These are phyloP conservation scores for Crithidia sp. DNA, from an alignment of 208 protist genomes.

Conservation along the genomic window DNA sequence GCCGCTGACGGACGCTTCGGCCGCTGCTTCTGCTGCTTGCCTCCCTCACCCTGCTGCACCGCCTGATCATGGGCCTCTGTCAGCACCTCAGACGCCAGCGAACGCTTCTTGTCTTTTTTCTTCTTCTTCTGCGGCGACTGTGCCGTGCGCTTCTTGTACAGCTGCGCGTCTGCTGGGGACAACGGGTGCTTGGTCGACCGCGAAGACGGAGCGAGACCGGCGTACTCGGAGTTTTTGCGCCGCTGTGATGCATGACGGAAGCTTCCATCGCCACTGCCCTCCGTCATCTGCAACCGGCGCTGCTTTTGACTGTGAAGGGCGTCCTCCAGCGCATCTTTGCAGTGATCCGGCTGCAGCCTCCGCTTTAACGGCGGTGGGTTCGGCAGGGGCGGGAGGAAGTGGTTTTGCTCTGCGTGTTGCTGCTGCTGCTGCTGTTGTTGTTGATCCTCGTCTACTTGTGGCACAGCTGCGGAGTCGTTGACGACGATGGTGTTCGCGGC, in stretches of 20 bases:
- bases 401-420: neutral
- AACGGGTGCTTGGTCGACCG: constrained; percentile 16
- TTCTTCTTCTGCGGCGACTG: neutral
- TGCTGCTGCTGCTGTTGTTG: neutral
- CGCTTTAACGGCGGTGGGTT: neutral
- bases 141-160: constrained; percentile 10
- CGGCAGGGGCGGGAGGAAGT: neutral
- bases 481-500: neutral
- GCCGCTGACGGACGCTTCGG: neutral
- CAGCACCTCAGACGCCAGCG: no score
- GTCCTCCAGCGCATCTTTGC: neutral
- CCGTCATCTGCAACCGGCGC: constrained; percentile 7
- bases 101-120: neutral
- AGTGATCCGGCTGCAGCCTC: neutral
- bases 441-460: no score
- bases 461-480: no score
- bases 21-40: neutral
- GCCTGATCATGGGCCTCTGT: no score
- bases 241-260: neutral
- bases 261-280: neutral
- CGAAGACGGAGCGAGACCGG: constrained; percentile 17
- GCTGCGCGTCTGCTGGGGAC: constrained; percentile 1
- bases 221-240: neutral
- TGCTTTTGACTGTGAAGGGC: neutral
- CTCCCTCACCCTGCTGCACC: no score